Evolutionary conservation across 192 early-diverging fungal species (phyloP).

Genomic region (Piromyces finnis): DNA sequence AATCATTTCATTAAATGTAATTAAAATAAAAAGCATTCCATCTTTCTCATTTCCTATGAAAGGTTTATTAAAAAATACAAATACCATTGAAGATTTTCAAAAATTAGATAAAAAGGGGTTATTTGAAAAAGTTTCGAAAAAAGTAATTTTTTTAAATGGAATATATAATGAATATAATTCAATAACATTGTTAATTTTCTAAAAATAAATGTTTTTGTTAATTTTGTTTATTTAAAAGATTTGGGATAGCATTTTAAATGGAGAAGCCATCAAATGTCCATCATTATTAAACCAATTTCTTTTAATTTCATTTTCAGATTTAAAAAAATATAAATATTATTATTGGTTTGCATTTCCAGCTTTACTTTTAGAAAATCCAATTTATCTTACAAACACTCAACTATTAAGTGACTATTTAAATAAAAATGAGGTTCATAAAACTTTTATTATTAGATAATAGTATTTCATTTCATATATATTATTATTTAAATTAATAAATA

Average conservation of each 20-base stretch:
- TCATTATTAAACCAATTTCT: constrained; percentile 50
- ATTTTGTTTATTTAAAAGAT: too few relatives aligned
- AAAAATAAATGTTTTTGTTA: too few relatives aligned
- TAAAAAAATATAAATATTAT: constrained; percentile 88
- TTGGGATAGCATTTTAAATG: constrained; percentile 49
- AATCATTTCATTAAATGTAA: too few relatives aligned
- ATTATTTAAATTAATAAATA: too few relatives aligned
- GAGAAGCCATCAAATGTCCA: constrained; percentile 41
- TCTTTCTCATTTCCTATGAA: constrained; percentile 19
- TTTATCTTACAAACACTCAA: constrained; percentile 4
- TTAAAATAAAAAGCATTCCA: constrained; percentile 7
- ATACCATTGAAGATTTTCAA: constrained; percentile 89
- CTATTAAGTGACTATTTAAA: constrained; percentile 13
- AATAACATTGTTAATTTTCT: too few relatives aligned
- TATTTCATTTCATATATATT: too few relatives aligned
- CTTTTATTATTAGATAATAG: too few relatives aligned
- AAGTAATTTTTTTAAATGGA: constrained; percentile 13
- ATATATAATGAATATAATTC: background rate
- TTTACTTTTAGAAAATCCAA: constrained; percentile 43
- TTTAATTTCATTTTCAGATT: constrained; percentile 80
- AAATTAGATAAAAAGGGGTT: constrained; percentile 50
- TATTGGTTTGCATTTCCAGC: constrained; percentile 94
- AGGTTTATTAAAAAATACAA: constrained; percentile 67
- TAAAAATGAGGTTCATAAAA: background rate
- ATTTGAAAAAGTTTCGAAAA: constrained; percentile 30